Evolutionary conservation across 768 basidiomycete genomes (phyloP).

Genomic region (Auricularia sp.): DNA sequence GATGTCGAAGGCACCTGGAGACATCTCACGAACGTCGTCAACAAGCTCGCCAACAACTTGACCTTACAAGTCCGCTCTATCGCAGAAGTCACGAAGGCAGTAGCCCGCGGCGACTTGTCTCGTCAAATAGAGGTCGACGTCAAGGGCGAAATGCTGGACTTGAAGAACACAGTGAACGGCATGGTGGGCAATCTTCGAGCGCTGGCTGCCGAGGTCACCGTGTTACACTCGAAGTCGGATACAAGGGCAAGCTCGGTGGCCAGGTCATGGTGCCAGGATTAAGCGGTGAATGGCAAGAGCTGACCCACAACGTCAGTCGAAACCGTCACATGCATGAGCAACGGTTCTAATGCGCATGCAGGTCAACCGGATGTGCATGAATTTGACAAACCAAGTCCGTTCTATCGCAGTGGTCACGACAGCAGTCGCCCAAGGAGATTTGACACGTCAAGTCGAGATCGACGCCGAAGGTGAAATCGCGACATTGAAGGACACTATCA

Average conservation of each 20-base stretch:
- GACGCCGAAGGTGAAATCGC: slow-evolving; percentile 86
- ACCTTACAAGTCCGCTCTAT: slow-evolving; percentile 79
- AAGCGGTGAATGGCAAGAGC: background rate
- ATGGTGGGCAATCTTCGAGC: slow-evolving; percentile 50
- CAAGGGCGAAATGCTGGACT: slow-evolving; percentile 81
- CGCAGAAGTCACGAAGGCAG: slow-evolving; percentile 78
- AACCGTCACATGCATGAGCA: background rate
- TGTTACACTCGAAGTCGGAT: slow-evolving; percentile 78
- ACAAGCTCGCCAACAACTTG: slow-evolving; percentile 71
- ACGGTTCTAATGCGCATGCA: slow-evolving; percentile 12
- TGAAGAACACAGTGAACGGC: slow-evolving; percentile 59
- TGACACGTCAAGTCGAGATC: slow-evolving; percentile 89
- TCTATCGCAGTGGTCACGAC: slow-evolving; percentile 81
- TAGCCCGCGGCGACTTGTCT: slow-evolving; percentile 83
- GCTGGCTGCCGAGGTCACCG: slow-evolving; percentile 76
- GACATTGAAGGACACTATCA: slow-evolving; percentile 73
- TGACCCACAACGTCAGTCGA: slow-evolving; percentile 28
- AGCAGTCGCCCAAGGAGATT: slow-evolving; percentile 82
- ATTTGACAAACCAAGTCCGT: slow-evolving; percentile 71
- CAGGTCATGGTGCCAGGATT: slow-evolving; percentile 68
- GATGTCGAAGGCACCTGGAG: slow-evolving; percentile 91
- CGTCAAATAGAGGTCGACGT: slow-evolving; percentile 90
- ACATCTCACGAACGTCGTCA: slow-evolving; percentile 69
- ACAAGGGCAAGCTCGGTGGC: slow-evolving; percentile 81
- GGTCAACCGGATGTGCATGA: slow-evolving; percentile 77